phyloP scores from a whole-genome alignment of 78 protist genomes.

The Planoprotostelium fungivorum region DNA sequence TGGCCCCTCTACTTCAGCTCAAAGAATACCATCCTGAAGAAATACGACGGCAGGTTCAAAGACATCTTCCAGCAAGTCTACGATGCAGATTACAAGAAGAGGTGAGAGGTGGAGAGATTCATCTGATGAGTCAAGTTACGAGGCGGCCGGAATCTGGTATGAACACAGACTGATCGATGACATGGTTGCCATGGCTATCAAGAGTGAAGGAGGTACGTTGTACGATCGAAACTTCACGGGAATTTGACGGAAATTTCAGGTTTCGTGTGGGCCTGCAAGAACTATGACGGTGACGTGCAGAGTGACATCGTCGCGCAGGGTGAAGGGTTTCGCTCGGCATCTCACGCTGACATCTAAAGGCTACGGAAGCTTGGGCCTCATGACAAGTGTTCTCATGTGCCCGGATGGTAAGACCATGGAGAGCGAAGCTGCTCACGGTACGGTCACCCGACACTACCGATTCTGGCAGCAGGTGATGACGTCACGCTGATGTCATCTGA shows the following conservation, averaged over 20 bases:
- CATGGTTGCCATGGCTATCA: slow-evolving; percentile 85
- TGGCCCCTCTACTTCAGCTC: slow-evolving; percentile 79
- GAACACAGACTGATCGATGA: slow-evolving; percentile 94
- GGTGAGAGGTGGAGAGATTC: background rate
- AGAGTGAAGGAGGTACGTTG: slow-evolving; percentile 29
- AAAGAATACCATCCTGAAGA: slow-evolving; percentile 91
- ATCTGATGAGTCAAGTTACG: slow-evolving; percentile 19
- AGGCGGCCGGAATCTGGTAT: slow-evolving; percentile 59
- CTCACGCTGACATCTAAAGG: slow-evolving; percentile 34
- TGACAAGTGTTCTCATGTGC: slow-evolving; percentile 88
- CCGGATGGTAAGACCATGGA: slow-evolving; percentile 88
- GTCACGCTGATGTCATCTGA: no score
- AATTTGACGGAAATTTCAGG: slow-evolving; percentile 16
- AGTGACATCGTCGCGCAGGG: slow-evolving; percentile 79
- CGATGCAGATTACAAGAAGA: slow-evolving; percentile 16
- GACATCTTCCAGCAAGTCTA: slow-evolving; percentile 82
- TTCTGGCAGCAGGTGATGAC: slow-evolving; percentile 25
- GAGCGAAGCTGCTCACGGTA: slow-evolving; percentile 96
- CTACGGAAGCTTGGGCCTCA: slow-evolving; percentile 91
- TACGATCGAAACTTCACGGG: background rate
- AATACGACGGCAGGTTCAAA: slow-evolving; percentile 90
- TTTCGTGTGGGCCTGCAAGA: slow-evolving; percentile 95
- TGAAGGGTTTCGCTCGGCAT: background rate
- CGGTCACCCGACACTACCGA: slow-evolving; percentile 93
- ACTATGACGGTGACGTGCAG: slow-evolving; percentile 97